Conservation (phyloP, 306 rosid species). For the Heteromeles arbutifolia region DNA sequence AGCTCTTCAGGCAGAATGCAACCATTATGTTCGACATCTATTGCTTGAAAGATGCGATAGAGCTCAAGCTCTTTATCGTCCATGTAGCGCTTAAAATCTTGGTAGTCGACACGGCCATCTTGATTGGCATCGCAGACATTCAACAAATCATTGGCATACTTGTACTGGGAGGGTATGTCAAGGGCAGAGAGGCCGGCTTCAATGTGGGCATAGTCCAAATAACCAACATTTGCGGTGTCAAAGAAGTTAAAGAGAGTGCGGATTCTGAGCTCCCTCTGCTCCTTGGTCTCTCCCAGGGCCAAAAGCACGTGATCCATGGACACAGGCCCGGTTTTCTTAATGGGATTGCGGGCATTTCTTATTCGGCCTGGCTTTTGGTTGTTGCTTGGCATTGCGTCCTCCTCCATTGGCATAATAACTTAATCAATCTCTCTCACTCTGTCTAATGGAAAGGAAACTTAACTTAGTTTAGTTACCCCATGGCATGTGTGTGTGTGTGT, state of each 20-base stretch:
- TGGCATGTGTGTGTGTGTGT: too few relatives aligned
- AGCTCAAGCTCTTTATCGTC: constrained; percentile 86
- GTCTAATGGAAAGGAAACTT: background rate
- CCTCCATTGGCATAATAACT: background rate
- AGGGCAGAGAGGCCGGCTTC: constrained; percentile 66
- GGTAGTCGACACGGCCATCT: constrained; percentile 66
- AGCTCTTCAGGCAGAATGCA: constrained; percentile 81
- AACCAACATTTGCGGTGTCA: constrained; percentile 56
- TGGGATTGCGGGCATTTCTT: constrained; percentile 36
- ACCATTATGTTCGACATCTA: constrained; percentile 74
- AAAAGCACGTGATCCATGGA: constrained; percentile 74
- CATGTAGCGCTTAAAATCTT: constrained; percentile 70
- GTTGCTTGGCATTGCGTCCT: background rate
- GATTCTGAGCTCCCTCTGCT: constrained; percentile 56
- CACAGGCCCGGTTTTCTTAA: constrained; percentile 44
- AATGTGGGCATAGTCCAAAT: constrained; percentile 49
- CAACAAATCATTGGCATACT: constrained; percentile 70
- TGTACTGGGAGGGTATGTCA: constrained; percentile 64
- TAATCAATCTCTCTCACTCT: background rate
- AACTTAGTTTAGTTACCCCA: background rate
- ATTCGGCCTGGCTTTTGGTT: constrained; percentile 13
- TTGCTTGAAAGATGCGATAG: constrained; percentile 75
- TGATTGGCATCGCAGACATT: constrained; percentile 62
- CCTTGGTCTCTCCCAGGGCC: constrained; percentile 75
- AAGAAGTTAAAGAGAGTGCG: constrained; percentile 54